These are phyloP conservation scores for Zygoascus meyerae DNA, from an alignment of 1,139 yeast genomes.

Conservation along the genomic window DNA sequence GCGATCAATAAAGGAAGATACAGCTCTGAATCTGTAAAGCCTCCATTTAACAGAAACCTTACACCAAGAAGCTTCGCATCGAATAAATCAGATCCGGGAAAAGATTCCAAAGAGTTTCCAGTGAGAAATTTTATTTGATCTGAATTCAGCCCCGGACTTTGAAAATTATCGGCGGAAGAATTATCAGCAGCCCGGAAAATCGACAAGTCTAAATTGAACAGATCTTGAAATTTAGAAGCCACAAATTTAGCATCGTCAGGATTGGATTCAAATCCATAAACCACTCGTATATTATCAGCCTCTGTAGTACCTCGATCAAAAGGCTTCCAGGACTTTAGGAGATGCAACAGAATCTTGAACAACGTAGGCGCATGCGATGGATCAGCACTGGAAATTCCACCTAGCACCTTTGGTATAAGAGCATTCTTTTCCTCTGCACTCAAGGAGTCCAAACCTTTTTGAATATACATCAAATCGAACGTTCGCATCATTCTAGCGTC, in stretches of 20 bases:
- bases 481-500: constrained; percentile 52
- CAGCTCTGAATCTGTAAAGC: constrained; percentile 37
- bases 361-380: constrained; percentile 49
- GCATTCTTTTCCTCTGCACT: constrained; percentile 19
- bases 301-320: constrained; percentile 46
- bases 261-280: constrained; percentile 23
- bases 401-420: constrained; percentile 46
- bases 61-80: constrained; percentile 45
- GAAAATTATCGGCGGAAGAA: not conserved
- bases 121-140: constrained; percentile 57
- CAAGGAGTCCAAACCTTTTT: constrained; percentile 46
- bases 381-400: constrained; percentile 38
- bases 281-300: constrained; percentile 36
- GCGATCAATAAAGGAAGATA: constrained; percentile 50
- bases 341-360: constrained; percentile 54
- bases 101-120: constrained; percentile 58
- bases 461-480: constrained; percentile 60
- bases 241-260: constrained; percentile 42
- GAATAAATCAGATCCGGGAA: constrained; percentile 45
- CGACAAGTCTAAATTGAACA: constrained; percentile 35
- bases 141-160: constrained; percentile 59
- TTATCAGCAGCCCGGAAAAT: constrained; percentile 5
- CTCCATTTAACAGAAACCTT: constrained; percentile 34
- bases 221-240: constrained; percentile 44
- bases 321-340: constrained; percentile 46